phyloP scores from a whole-genome alignment of 1,284 basidiomycete species.

The Tilletia horrida region DNA sequence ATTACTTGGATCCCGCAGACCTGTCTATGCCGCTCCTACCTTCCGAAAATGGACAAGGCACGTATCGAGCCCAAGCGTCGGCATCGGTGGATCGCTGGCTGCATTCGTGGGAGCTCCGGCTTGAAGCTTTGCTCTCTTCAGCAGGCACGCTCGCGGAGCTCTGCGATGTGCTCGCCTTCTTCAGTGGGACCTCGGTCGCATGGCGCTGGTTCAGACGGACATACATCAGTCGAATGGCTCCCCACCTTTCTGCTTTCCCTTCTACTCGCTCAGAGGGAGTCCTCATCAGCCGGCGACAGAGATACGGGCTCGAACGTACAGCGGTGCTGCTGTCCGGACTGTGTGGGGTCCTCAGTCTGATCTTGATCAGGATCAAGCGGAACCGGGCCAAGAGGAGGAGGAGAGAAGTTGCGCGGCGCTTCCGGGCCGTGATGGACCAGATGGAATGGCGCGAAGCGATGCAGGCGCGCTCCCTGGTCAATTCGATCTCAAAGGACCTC shows the following conservation, averaged over 20 bases:
- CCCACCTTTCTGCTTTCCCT: slow-evolving; percentile 1
- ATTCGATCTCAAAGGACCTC: neutral
- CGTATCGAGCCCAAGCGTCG: neutral
- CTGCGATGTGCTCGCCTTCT: slow-evolving; percentile 12
- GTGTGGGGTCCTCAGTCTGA: neutral
- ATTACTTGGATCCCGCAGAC: neutral
- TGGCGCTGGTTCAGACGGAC: slow-evolving; percentile 16
- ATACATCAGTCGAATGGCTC: slow-evolving; percentile 3
- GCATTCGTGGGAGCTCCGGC: neutral
- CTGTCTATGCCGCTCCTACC: neutral
- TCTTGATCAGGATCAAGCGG: neutral
- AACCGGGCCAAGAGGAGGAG: neutral
- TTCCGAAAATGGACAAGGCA: too few species aligned
- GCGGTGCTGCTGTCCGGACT: neutral
- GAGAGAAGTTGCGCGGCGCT: slow-evolving; percentile 1
- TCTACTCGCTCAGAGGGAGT: neutral
- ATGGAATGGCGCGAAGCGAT: slow-evolving; percentile 12
- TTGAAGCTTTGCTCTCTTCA: neutral
- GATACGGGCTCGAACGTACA: neutral
- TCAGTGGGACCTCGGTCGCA: slow-evolving; percentile 11
- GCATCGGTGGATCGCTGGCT: slow-evolving; percentile 8
- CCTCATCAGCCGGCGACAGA: slow-evolving; percentile 10
- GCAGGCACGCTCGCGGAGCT: slow-evolving; percentile 7
- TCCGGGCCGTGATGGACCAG: slow-evolving; percentile 7
- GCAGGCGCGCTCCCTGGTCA: neutral